Percentiles rank a stretch among this genome's conserved stretches.
phyloP scores from a whole-genome alignment of 1,139 yeast genomes.

The Blastobotrys malaysiensis region DNA sequence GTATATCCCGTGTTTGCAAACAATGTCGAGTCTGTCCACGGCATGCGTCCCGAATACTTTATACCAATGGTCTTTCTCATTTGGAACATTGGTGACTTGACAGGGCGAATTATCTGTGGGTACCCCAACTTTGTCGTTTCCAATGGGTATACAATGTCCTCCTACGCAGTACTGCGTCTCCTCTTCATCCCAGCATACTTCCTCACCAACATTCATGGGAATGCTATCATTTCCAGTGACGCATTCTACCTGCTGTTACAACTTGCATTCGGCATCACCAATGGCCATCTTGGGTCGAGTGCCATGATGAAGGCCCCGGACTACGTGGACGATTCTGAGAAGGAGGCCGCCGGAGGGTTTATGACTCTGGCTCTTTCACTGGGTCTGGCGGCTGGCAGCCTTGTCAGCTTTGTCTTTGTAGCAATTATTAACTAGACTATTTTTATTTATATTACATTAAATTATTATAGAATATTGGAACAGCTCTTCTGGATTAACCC shows the following conservation, averaged over 20 bases:
- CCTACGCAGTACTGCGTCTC: conserved; percentile 36
- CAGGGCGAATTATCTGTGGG: conserved; percentile 70
- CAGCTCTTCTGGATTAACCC: background rate
- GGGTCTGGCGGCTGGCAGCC: conserved; percentile 73
- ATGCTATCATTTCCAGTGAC: conserved; percentile 52
- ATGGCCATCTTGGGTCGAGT: conserved; percentile 79
- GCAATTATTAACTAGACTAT: conserved; percentile 15
- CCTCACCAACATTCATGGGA: conserved; percentile 55
- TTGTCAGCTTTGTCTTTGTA: conserved; percentile 65
- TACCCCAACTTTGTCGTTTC: conserved; percentile 23
- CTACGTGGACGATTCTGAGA: conserved; percentile 53
- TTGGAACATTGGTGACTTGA: conserved; percentile 88
- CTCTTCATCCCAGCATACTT: conserved; percentile 43
- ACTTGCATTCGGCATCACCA: conserved; percentile 74
- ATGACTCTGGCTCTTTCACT: conserved; percentile 69
- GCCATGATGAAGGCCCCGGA: conserved; percentile 77
- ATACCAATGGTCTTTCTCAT: conserved; percentile 72
- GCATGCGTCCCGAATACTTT: conserved; percentile 45
- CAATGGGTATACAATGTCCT: conserved; percentile 14
- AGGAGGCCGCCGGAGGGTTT: conserved; percentile 92
- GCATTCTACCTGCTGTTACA: conserved; percentile 62
- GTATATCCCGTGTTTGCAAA: conserved; percentile 90
- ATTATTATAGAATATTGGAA: background rate
- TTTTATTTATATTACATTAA: too few relatives aligned
- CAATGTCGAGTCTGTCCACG: conserved; percentile 50